Evolutionary conservation across 2,329 filamentous ascomycete genomes (phyloP).

Genomic region (Hypoxylon sp.): DNA sequence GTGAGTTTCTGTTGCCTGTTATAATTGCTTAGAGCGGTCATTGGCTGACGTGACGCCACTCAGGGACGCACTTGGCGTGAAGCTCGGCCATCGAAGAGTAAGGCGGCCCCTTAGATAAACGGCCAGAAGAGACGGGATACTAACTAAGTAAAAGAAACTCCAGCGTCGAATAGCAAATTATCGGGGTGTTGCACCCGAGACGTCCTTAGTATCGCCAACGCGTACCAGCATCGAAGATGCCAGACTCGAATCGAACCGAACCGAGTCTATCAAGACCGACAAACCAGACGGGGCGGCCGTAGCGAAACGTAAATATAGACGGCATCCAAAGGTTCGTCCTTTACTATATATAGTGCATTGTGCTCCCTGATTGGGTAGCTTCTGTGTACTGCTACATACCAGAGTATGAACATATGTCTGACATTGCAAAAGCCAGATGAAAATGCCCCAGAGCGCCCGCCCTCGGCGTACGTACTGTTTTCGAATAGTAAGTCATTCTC

Average conservation of each 20-base stretch:
- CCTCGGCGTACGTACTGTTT: constrained; percentile 88
- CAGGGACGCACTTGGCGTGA: constrained; percentile 81
- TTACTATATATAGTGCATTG: neutral
- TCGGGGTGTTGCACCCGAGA: constrained; percentile 72
- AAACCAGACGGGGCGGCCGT: constrained; percentile 60
- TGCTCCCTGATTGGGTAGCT: neutral
- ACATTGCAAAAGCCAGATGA: constrained; percentile 73
- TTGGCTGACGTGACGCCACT: constrained; percentile 36
- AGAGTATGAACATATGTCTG: constrained; percentile 20
- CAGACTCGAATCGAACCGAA: constrained; percentile 67
- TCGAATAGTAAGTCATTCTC: constrained; percentile 77
- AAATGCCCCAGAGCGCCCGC: constrained; percentile 83
- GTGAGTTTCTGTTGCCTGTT: constrained; percentile 63
- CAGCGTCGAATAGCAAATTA: constrained; percentile 85
- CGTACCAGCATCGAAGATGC: constrained; percentile 68
- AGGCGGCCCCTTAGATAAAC: constrained; percentile 50
- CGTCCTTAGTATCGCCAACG: constrained; percentile 65
- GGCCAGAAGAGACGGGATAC: constrained; percentile 29
- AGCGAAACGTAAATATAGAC: constrained; percentile 80
- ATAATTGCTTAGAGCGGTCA: neutral
- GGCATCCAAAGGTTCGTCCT: constrained; percentile 78
- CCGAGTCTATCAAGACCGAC: constrained; percentile 62
- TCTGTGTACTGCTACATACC: constrained; percentile 5
- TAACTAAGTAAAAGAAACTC: constrained; percentile 72
- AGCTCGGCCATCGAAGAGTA: constrained; percentile 85